phyloP scores from a whole-genome alignment of 176 grass and related monocot genomes.

The Musa acuminata region DNA sequence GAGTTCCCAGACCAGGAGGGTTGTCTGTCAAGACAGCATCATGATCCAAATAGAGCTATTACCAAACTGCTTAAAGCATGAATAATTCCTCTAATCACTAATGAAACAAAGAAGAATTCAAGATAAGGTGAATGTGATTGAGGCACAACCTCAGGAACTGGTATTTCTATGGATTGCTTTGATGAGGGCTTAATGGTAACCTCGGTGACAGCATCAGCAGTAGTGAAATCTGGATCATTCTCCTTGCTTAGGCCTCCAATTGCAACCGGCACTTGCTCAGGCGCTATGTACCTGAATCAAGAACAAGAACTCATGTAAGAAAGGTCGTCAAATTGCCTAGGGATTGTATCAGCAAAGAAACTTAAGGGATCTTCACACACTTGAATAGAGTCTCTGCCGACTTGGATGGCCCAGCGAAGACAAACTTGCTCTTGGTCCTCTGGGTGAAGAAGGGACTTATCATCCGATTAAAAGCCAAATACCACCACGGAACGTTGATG shows the following conservation, averaged over 20 bases:
- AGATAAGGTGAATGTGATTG: neutral
- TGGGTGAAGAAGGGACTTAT: constrained; percentile 18
- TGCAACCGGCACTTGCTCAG: constrained; percentile 17
- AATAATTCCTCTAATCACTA: neutral
- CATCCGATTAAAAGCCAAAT: constrained; percentile 13
- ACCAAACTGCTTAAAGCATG: neutral
- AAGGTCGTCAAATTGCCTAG: neutral
- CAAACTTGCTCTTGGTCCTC: constrained; percentile 24
- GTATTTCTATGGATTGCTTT: constrained; percentile 12
- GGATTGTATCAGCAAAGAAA: neutral
- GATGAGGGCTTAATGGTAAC: constrained; percentile 17
- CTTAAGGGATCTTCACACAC: neutral
- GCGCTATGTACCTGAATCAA: constrained; percentile 17
- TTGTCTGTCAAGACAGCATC: neutral
- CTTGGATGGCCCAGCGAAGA: constrained; percentile 13
- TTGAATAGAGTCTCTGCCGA: constrained; percentile 21
- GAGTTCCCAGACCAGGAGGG: constrained; percentile 12
- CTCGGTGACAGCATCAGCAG: constrained; percentile 18
- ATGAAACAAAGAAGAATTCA: neutral
- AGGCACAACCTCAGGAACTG: constrained; percentile 14
- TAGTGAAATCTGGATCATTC: constrained; percentile 16
- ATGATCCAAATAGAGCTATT: neutral
- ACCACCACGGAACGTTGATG: constrained; percentile 27
- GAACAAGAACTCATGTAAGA: neutral
- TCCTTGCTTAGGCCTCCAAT: constrained; percentile 20